These are phyloP conservation scores for Pseudogymnoascus sp. DNA, from an alignment of 2,329 filamentous ascomycete species.

Conservation along the genomic window DNA sequence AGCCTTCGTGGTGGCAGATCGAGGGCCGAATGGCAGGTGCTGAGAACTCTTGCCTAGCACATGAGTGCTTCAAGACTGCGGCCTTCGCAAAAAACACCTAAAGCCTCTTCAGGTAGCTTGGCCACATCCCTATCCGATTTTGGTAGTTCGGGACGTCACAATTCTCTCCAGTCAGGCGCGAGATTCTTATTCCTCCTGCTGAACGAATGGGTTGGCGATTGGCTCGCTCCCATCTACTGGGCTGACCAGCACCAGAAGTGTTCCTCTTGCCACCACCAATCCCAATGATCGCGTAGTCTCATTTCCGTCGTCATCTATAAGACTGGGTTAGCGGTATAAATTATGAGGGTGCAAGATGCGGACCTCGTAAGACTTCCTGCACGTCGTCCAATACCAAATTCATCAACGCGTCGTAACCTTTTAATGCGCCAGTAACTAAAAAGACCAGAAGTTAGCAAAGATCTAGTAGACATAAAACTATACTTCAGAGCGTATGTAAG, in stretches of 20 bases:
- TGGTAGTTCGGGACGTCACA: background rate
- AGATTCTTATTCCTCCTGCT: constrained; percentile 54
- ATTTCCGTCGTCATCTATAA: constrained; percentile 83
- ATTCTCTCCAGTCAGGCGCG: background rate
- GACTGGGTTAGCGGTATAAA: background rate
- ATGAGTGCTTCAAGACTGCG: constrained; percentile 5
- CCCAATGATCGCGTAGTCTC: constrained; percentile 61
- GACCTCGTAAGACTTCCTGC: constrained; percentile 81
- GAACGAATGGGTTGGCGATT: constrained; percentile 87
- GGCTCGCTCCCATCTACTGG: constrained; percentile 91
- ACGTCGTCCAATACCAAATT: constrained; percentile 95
- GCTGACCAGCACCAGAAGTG: constrained; percentile 83
- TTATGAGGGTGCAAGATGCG: constrained; percentile 10
- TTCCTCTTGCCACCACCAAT: constrained; percentile 80
- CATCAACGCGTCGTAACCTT: constrained; percentile 96
- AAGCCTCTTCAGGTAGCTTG: constrained; percentile 2
- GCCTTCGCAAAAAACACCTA: background rate
- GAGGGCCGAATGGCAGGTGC: background rate
- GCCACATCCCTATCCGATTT: constrained; percentile 2
- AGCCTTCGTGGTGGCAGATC: background rate
- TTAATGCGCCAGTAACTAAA: constrained; percentile 76
- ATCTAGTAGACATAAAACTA: background rate
- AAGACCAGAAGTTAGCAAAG: constrained; percentile 9
- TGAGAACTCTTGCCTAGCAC: constrained; percentile 6
- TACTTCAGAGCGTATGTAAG: background rate